Base-by-base conservation (phyloP, 768 basidiomycete species). In the Tylopilus intermedius region DNA sequence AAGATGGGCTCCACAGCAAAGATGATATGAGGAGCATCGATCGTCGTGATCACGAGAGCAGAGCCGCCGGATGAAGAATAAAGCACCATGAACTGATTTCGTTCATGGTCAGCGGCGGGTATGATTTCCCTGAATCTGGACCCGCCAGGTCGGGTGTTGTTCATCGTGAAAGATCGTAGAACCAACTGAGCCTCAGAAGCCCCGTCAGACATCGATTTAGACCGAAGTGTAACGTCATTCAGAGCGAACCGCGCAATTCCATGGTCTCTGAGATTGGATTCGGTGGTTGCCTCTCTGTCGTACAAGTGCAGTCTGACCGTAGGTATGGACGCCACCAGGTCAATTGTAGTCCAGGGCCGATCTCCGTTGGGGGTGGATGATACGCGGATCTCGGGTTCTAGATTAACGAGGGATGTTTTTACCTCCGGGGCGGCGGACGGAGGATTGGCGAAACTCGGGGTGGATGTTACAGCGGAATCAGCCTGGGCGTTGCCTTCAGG, bases 101-200 rank as follows among this genome's bases (percentile, higher is more conserved):
- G 76, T 54, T 86, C 80, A 60, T 96, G 92, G 51, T 84, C 80
- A 13, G 91, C 88, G 5, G 93, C 86, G 11, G 96, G 95, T 55
- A 99, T 90, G 51, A 99, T 94, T 68, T 98, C 94, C 39, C 94
- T 82, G 74, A 94, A 97, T 61, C 80, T 86, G 24, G 91, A 88
- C 44, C 75, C 75, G 7, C 91, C 90, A 0, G 89, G 80, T 48
- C 86, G 78, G 2, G 86, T 97, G 65, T 95, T 94, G 67, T 80
- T 84, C 77, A 97, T 86, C 1, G 92, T 92, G 63, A 98, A 86
- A 0, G 95, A 94, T 60, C 84, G 83, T n/a, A 97, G 70, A 26
- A 93, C 77, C 45, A 97, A 72, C 69, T 96, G 94, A 2, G 88
- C 85, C 67, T 96, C 92, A 54, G 80, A 76, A n/a, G 90, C 80